Percentiles rank a stretch among this genome's conserved stretches.
phyloP scores from a whole-genome alignment of 2,329 filamentous ascomycete species.

The Epichloe typhina region DNA sequence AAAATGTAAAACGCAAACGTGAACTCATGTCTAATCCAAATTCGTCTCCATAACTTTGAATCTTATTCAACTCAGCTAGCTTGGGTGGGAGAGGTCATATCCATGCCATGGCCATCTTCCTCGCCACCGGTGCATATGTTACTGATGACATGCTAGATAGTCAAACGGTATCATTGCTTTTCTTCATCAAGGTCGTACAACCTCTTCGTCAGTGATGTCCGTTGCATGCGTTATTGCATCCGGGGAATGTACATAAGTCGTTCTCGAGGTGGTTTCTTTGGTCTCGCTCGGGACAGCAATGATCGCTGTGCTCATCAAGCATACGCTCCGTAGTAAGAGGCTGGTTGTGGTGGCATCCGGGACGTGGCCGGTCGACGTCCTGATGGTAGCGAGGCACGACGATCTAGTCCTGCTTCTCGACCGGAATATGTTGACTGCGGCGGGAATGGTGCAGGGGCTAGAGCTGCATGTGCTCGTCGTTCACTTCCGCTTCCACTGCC shows the following conservation, averaged over 20 bases:
- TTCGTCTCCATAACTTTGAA: neutral
- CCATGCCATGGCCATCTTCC: neutral
- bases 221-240: slow-evolving; percentile 2
- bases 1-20: neutral
- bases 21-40: neutral
- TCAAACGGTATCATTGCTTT: neutral
- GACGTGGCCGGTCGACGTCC: slow-evolving; percentile 1
- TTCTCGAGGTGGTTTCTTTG: neutral
- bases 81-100: neutral
- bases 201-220: neutral
- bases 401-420: neutral
- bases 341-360: slow-evolving; percentile 1
- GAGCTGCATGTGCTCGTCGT: neutral
- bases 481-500: neutral
- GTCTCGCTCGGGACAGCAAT: neutral
- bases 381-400: slow-evolving; percentile 1
- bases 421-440: neutral
- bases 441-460: neutral
- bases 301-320: neutral
- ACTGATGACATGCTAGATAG: neutral
- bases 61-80: neutral
- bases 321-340: slow-evolving; percentile 4
- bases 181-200: neutral
- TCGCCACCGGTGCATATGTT: slow-evolving; percentile 1
- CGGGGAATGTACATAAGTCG: neutral